Evolutionary conservation across 768 basidiomycete species (phyloP).

Genomic region (Terana coerulea): DNA sequence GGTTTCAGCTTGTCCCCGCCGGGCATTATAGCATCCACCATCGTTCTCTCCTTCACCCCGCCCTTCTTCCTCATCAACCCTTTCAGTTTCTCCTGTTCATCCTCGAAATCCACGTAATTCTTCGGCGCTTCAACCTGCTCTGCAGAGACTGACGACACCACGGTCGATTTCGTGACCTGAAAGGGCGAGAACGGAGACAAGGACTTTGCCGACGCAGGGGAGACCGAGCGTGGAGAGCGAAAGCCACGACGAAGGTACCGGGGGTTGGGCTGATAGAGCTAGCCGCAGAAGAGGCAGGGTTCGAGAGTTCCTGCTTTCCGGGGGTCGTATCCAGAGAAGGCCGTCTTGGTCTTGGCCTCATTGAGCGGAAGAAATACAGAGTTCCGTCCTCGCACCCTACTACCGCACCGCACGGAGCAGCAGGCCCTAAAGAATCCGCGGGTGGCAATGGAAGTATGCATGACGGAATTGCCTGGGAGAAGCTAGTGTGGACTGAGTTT

Average conservation of each 20-base stretch:
- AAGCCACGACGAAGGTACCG: constrained; percentile 13
- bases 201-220: constrained; percentile 34
- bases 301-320: background rate
- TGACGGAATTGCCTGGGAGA: constrained; percentile 6
- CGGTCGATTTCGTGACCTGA: constrained; percentile 52
- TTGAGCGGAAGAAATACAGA: constrained; percentile 28
- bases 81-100: constrained; percentile 73
- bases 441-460: constrained; percentile 2
- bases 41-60: constrained; percentile 30
- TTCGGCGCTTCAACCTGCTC: constrained; percentile 75
- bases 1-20: constrained; percentile 27
- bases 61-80: constrained; percentile 60
- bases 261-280: constrained; percentile 14
- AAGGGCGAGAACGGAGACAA: constrained; percentile 39
- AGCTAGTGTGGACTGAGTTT: background rate
- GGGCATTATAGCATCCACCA: constrained; percentile 30
- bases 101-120: constrained; percentile 78
- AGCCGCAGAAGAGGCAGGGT: background rate
- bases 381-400: constrained; percentile 37
- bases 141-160: constrained; percentile 68
- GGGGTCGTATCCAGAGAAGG: background rate
- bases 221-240: constrained; percentile 27
- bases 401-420: constrained; percentile 19
- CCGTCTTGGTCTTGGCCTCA: background rate
- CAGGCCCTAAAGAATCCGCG: background rate